Evolutionary conservation across 2,329 filamentous ascomycete genomes (phyloP), one percentile per base, ranked within the genome.

Genomic region (Cadophora gregata): DNA sequence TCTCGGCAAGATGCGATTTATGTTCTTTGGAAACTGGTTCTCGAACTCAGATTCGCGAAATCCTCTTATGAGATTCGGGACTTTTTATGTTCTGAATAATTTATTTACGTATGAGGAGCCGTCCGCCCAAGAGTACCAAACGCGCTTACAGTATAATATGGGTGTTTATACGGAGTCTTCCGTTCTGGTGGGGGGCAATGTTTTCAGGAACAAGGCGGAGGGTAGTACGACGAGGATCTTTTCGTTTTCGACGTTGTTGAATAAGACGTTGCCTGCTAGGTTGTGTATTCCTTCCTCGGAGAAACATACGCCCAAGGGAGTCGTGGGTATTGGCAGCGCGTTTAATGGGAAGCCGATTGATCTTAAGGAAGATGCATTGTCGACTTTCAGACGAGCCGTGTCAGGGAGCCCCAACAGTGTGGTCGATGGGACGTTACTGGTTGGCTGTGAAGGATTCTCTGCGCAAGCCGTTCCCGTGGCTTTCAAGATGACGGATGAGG

Each of bases 11-110:
- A 55, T 63, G 60, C 60, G 50, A 10, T 63, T 63, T 33, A 63
- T 45, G 48, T 19, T 63, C 36, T 63, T 63, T 24, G 60, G 60
- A 33, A 63, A 63, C 36, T 55, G 47, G 60, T 63, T 63, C 50
- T 7, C 19, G 3, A 56, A 63, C 21, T 63, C 60, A 12, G 48
- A 55, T 9, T 63, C 60, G 0, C 31, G 60, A 5, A 63, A 63
- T 24, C 60, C 60, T 1, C 16, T 63, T 6, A 63, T 63, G 60
- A 7, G 60, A 12, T 63, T 63, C 19, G 60, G 60, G 4, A 63
- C 60, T 4, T 63, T 56, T n/a, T 63, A 63, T 25, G 45, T 63
- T 19, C 16, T 63, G 60, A 55, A 63, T 24, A 63, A 63, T 24
- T 8, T 63, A 3, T 63, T 55, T n/a, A 55, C 47, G 2, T 36